These are phyloP conservation scores for Eucalyptus tenuipes DNA, from an alignment of 345 rosid species.

Conservation along the genomic window DNA sequence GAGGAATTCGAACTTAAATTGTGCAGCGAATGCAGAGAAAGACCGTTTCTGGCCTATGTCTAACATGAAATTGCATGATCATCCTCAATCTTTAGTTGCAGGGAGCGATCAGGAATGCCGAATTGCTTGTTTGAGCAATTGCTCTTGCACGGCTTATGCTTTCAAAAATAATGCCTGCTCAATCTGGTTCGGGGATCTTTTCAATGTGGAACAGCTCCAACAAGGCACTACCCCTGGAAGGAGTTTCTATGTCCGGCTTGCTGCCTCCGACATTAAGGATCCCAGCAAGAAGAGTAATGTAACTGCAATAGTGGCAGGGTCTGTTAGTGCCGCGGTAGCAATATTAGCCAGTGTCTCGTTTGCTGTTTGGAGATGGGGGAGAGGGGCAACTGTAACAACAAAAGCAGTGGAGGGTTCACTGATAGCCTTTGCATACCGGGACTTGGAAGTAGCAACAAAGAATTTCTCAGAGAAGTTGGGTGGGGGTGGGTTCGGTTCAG, in stretches of 20 bases:
- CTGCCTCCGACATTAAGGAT: slow-evolving; percentile 49
- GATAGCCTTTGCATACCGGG: slow-evolving; percentile 53
- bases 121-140: slow-evolving; percentile 30
- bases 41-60: slow-evolving; percentile 15
- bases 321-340: slow-evolving; percentile 19
- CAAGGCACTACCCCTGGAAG: slow-evolving; percentile 20
- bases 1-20: slow-evolving; percentile 31
- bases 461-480: slow-evolving; percentile 71
- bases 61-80: slow-evolving; percentile 7
- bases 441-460: slow-evolving; percentile 56
- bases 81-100: neutral
- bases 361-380: slow-evolving; percentile 16
- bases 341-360: slow-evolving; percentile 9
- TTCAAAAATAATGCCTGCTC: slow-evolving; percentile 20
- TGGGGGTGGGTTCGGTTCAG: slow-evolving; percentile 93
- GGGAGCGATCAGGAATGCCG: slow-evolving; percentile 21
- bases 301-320: neutral
- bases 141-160: slow-evolving; percentile 63
- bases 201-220: slow-evolving; percentile 5
- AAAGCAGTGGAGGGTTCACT: slow-evolving; percentile 49
- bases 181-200: slow-evolving; percentile 39
- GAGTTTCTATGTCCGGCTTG: slow-evolving; percentile 39
- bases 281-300: slow-evolving; percentile 11
- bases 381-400: neutral
- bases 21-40: slow-evolving; percentile 8